Conservation (phyloP, 306 rosid species). For the Inga laurina region DNA sequence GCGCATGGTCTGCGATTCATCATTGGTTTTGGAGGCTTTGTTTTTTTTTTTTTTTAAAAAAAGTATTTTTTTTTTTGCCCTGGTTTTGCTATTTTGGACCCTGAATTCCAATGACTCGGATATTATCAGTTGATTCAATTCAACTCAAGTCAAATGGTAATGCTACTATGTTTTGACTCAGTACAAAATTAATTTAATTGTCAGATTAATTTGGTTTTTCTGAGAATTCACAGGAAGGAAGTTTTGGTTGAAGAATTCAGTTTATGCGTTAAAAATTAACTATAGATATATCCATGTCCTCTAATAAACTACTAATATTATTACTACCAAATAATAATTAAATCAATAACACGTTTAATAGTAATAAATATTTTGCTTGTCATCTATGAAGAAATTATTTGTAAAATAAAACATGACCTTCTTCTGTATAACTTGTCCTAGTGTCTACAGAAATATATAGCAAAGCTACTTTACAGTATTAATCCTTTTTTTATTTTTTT, state of each 20-base stretch:
- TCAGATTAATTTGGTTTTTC: background rate
- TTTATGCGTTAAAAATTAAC: background rate
- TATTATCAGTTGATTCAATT: background rate
- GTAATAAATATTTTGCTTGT: too few relatives aligned
- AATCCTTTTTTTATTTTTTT: too few relatives aligned
- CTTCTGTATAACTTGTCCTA: too few relatives aligned
- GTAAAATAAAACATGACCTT: too few relatives aligned
- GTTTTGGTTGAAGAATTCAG: background rate
- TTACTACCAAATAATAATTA: too few relatives aligned
- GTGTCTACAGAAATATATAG: too few relatives aligned
- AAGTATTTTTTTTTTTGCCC: too few relatives aligned
- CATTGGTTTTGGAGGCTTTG: background rate
- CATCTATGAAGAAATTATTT: background rate
- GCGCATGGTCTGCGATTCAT: slow-evolving; percentile 39
- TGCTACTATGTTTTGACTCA: background rate
- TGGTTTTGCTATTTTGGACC: background rate
- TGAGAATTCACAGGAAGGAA: background rate
- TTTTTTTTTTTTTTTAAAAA: too few relatives aligned
- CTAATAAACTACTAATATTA: too few relatives aligned
- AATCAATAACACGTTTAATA: background rate
- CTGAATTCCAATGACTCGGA: background rate
- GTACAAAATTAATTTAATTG: background rate
- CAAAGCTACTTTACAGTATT: too few relatives aligned
- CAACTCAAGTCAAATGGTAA: background rate
- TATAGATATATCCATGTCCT: too few relatives aligned